A percentile compares a stretch with the other conserved stretches of the same genome.
These are phyloP conservation scores for Puccinia hordei DNA, from an alignment of 1,284 basidiomycete species.

Conservation along the genomic window DNA sequence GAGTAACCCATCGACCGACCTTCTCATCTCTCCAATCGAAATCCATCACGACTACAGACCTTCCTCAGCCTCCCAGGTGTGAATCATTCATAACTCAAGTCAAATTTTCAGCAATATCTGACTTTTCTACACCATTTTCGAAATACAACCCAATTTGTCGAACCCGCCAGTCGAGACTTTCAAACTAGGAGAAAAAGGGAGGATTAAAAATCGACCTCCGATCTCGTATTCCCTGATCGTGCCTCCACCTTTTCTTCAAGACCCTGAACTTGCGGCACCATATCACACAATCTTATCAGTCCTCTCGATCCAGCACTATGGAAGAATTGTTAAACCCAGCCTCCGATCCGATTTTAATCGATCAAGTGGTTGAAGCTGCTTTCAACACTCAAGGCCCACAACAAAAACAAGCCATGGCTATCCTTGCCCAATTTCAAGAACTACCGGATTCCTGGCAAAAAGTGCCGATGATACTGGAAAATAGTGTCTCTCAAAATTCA, in stretches of 20 bases:
- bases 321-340: slow-evolving; percentile 52
- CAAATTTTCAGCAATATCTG: not conserved
- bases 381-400: slow-evolving; percentile 77
- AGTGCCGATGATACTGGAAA: slow-evolving; percentile 90
- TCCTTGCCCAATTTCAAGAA: slow-evolving; percentile 93
- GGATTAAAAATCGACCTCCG: not conserved
- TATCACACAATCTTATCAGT: not conserved
- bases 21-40: not conserved
- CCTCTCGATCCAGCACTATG: slow-evolving; percentile 25
- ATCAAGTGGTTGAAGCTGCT: slow-evolving; percentile 75
- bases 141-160: not conserved
- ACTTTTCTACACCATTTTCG: not conserved
- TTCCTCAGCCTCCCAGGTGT: not conserved
- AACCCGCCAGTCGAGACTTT: not conserved
- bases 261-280: not conserved
- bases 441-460: slow-evolving; percentile 97
- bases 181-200: not conserved
- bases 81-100: not conserved
- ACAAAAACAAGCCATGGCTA: slow-evolving; percentile 56
- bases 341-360: slow-evolving; percentile 74
- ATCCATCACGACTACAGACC: not conserved
- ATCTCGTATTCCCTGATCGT: not conserved
- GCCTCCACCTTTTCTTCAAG: not conserved
- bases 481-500: slow-evolving; percentile 80
- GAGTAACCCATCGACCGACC: too few relatives aligned